Evolutionary conservation across 2,329 filamentous ascomycete genomes (phyloP).

Genomic region (Calonectria pseudoreteaudii): DNA sequence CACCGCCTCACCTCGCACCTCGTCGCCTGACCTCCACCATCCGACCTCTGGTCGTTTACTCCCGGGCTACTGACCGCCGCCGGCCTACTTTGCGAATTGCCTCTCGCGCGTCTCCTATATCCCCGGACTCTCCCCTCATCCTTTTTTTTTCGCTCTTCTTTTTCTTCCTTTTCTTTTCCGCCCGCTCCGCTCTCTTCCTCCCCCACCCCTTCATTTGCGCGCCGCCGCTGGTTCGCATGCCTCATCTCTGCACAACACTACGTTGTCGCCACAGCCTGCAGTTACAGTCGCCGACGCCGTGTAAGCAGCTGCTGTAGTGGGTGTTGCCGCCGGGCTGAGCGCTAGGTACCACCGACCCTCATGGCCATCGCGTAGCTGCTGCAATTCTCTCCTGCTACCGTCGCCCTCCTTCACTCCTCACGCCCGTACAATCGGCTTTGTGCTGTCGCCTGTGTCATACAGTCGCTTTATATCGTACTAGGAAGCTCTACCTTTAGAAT

Average conservation of each 20-base stretch:
- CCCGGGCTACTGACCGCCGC: constrained; percentile 37
- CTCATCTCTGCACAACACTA: constrained; percentile 50
- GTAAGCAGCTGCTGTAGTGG: constrained; percentile 37
- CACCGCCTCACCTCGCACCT: constrained; percentile 34
- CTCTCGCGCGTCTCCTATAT: constrained; percentile 22
- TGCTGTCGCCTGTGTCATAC: constrained; percentile 23
- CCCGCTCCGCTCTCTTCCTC: constrained; percentile 32
- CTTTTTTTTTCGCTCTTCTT: constrained; percentile 11
- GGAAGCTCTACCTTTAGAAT: constrained; percentile 20
- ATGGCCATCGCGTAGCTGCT: constrained; percentile 46
- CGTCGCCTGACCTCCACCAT: constrained; percentile 41
- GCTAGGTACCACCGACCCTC: constrained; percentile 38
- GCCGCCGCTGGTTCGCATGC: constrained; percentile 46
- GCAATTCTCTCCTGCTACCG: constrained; percentile 34
- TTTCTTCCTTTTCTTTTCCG: constrained; percentile 6
- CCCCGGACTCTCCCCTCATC: constrained; percentile 7
- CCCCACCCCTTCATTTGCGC: constrained; percentile 27
- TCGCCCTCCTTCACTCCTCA: constrained; percentile 14
- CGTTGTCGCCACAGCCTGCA: constrained; percentile 39
- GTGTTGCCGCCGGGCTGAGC: constrained; percentile 36
- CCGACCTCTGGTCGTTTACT: constrained; percentile 19
- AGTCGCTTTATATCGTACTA: constrained; percentile 27
- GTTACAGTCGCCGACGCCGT: constrained; percentile 39
- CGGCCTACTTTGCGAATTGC: constrained; percentile 42
- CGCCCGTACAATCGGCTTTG: constrained; percentile 7